Percentiles rank a stretch among this genome's conserved stretches.
These are phyloP conservation scores for Apiotrichum sp. DNA, from an alignment of 1,284 basidiomycete species.

Conservation along the genomic window DNA sequence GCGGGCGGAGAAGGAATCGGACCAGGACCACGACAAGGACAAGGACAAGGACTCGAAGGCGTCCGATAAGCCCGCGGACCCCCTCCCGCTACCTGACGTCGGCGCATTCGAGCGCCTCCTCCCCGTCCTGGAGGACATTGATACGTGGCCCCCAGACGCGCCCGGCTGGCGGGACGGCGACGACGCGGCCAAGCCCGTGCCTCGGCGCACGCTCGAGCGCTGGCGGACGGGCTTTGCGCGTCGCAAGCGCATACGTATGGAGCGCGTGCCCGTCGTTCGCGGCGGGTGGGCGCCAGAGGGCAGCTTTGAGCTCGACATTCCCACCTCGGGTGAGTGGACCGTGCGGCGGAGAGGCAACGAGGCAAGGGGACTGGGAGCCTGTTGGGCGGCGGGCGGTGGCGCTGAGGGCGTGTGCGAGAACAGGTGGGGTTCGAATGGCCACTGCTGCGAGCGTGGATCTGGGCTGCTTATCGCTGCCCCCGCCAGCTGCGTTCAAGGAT, in stretches of 20 bases:
- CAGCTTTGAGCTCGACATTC: slow-evolving; percentile 43
- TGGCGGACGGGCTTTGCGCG: slow-evolving; percentile 26
- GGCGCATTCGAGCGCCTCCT: slow-evolving; percentile 28
- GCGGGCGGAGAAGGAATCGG: background rate
- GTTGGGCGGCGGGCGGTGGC: too few relatives aligned
- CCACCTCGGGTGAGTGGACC: slow-evolving; percentile 28
- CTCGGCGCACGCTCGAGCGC: slow-evolving; percentile 19
- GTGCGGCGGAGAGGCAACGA: too few relatives aligned
- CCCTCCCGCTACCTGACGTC: slow-evolving; percentile 18
- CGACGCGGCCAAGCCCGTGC: slow-evolving; percentile 8
- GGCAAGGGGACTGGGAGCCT: too few relatives aligned
- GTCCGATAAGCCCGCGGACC: background rate
- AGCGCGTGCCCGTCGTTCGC: slow-evolving; percentile 25
- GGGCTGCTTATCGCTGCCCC: too few relatives aligned
- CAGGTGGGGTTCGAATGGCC: too few relatives aligned
- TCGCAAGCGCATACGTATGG: slow-evolving; percentile 16
- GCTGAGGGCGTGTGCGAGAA: too few relatives aligned
- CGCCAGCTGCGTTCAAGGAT: too few relatives aligned
- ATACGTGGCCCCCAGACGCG: slow-evolving; percentile 33
- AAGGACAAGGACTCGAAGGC: background rate
- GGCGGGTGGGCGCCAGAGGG: slow-evolving; percentile 45
- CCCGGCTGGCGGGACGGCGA: slow-evolving; percentile 31
- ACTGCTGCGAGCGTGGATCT: too few relatives aligned
- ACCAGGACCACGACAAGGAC: background rate
- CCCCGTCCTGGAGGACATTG: slow-evolving; percentile 32